A percentile compares a stretch with the other conserved stretches of the same genome.
Conservation (phyloP, 2,329 filamentous ascomycete species). For the Amphichorda felina region DNA sequence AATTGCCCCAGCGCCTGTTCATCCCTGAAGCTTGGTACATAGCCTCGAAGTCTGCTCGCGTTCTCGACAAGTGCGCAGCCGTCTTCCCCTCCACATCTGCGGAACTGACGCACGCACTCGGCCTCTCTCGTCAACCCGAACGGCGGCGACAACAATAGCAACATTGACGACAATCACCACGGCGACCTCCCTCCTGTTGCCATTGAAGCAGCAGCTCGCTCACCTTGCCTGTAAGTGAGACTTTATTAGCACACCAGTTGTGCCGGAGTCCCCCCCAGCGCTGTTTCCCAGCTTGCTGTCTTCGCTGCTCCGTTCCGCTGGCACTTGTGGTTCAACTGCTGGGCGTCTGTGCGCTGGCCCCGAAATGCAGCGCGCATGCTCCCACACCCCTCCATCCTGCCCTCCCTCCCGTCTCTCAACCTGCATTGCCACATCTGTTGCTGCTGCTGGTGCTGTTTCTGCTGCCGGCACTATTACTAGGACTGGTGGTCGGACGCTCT, state of each 20-base stretch:
- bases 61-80: no score
- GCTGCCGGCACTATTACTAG: background rate
- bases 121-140: no score
- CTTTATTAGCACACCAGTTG: background rate
- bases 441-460: slow-evolving; percentile 1
- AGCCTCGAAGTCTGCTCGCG: no score
- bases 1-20: no score
- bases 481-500: background rate
- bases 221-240: background rate
- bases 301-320: background rate
- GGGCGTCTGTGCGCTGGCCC: no score
- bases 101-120: no score
- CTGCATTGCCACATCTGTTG: slow-evolving; percentile 4
- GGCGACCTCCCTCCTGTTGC: background rate
- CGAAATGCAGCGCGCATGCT: slow-evolving; percentile 1
- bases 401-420: slow-evolving; percentile 3
- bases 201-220: background rate
- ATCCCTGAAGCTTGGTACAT: no score
- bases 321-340: no score
- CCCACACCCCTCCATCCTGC: slow-evolving; percentile 1
- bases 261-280: background rate
- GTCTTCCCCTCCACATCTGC: no score
- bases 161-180: no score
- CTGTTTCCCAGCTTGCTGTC: background rate
- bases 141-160: no score